Conservation (phyloP, 768 basidiomycete species). For the Calvatia gigantea region DNA sequence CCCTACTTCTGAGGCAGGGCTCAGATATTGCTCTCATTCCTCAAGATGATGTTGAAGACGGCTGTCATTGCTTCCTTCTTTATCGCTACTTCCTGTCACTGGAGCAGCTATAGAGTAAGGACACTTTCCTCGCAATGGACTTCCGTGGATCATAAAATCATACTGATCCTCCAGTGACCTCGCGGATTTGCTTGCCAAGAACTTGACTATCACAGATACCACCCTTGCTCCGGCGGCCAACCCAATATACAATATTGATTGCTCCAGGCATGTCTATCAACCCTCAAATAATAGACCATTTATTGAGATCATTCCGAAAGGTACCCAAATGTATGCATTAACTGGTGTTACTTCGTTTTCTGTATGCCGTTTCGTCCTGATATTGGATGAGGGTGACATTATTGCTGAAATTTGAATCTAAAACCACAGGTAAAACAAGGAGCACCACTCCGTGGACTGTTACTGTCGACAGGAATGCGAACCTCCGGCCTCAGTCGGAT, state of each 20-base stretch:
- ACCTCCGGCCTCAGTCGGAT: neutral
- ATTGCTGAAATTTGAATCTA: neutral
- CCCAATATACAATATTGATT: neutral
- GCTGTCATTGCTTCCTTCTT: no score
- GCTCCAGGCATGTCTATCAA: neutral
- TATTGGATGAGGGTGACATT: neutral
- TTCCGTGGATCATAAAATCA: no score
- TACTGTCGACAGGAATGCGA: neutral
- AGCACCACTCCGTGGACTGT: neutral
- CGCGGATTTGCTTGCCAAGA: neutral
- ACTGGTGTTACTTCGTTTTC: neutral
- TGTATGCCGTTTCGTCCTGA: neutral
- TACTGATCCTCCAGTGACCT: constrained; percentile 48
- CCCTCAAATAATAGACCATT: neutral
- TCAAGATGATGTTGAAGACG: no score
- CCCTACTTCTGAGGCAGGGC: no score
- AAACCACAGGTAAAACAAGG: neutral
- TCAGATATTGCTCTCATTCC: no score
- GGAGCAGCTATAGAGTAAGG: no score
- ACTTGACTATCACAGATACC: neutral
- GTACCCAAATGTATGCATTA: neutral
- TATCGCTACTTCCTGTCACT: no score
- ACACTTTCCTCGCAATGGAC: no score
- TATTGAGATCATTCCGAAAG: neutral
- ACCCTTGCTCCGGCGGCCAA: neutral